These are phyloP conservation scores for Pseudozyma sp. DNA, from an alignment of 1,284 basidiomycete genomes.

Conservation along the genomic window DNA sequence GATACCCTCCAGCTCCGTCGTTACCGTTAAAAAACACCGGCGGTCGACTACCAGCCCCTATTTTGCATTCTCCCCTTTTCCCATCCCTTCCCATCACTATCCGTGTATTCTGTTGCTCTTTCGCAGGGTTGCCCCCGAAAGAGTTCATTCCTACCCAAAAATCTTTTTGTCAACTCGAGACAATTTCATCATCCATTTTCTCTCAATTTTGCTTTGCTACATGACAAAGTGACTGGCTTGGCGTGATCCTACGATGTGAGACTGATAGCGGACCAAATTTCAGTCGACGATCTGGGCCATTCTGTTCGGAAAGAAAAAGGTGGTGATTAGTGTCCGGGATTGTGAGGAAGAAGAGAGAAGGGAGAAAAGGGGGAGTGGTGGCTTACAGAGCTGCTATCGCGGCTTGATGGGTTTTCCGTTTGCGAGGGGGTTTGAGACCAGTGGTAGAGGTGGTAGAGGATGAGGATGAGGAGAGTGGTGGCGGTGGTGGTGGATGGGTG, in stretches of 20 bases:
- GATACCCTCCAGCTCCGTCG: conserved; percentile 87
- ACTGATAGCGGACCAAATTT: background rate
- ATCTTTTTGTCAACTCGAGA: too few species aligned
- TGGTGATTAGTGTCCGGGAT: background rate
- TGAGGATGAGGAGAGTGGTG: background rate
- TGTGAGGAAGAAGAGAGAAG: background rate
- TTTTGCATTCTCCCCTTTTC: conserved; percentile 4
- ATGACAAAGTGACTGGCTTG: too few species aligned
- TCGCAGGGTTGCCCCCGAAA: too few species aligned
- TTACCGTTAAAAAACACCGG: conserved; percentile 80
- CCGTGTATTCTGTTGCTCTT: conserved; percentile 17
- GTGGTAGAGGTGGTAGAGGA: background rate
- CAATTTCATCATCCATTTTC: too few species aligned
- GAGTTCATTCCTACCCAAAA: too few species aligned
- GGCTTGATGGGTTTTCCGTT: conserved; percentile 10
- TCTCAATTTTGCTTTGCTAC: too few species aligned
- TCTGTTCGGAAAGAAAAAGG: background rate
- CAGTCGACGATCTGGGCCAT: conserved; percentile 36
- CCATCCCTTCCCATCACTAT: background rate
- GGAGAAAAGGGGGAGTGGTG: background rate
- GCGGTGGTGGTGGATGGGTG: background rate
- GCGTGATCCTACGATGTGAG: too few species aligned
- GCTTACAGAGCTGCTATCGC: conserved; percentile 41
- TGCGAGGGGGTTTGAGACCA: background rate
- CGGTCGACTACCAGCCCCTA: background rate